These are phyloP conservation scores for Pleurotus eryngii DNA, from an alignment of 768 basidiomycete species.

Conservation along the genomic window DNA sequence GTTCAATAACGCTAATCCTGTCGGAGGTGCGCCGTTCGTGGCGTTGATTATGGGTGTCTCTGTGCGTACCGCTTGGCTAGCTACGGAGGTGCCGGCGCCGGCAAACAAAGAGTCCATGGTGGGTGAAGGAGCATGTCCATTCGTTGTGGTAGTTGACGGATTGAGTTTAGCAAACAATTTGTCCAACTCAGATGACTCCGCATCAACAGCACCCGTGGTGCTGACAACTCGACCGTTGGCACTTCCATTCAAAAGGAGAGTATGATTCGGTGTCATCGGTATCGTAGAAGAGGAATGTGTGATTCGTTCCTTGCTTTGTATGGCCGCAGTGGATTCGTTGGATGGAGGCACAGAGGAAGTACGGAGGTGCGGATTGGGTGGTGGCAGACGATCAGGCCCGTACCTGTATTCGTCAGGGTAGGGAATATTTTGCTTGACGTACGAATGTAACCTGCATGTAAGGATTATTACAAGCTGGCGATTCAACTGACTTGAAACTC, in stretches of 20 bases:
- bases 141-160: slow-evolving; percentile 16
- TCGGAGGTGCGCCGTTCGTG: slow-evolving; percentile 25
- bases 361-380: slow-evolving; percentile 41
- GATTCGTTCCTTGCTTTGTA: neutral
- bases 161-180: slow-evolving; percentile 44
- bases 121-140: slow-evolving; percentile 16
- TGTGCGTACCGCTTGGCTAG: slow-evolving; percentile 23
- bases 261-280: neutral
- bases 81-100: slow-evolving; percentile 13
- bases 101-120: slow-evolving; percentile 1
- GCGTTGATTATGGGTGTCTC: slow-evolving; percentile 3
- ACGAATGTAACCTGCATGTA: slow-evolving; percentile 52
- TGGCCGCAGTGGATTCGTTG: neutral
- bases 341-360: slow-evolving; percentile 23
- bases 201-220: slow-evolving; percentile 11
- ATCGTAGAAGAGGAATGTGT: neutral
- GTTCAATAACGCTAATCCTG: slow-evolving; percentile 61
- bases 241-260: neutral
- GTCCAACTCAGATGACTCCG: slow-evolving; percentile 40
- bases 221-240: neutral
- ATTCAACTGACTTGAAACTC: slow-evolving; percentile 17
- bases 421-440: slow-evolving; percentile 58
- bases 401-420: slow-evolving; percentile 75
- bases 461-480: neutral
- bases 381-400: slow-evolving; percentile 64